Percentiles rank a stretch among this genome's conserved stretches.
Conservation (phyloP, 129 eudicot genomes). For the Erigeron canadensis region DNA sequence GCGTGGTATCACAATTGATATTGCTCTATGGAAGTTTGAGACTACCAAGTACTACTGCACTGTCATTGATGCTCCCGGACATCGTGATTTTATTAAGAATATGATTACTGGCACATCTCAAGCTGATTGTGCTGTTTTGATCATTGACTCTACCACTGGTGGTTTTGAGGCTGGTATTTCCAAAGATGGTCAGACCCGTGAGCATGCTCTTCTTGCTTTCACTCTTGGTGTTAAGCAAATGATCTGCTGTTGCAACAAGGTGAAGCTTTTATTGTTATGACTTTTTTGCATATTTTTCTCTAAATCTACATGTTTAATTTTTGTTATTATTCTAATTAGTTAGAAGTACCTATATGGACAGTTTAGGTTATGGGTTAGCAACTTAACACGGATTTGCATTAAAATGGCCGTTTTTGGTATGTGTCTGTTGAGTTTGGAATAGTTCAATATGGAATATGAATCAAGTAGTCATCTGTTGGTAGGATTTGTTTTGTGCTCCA, state of each 20-base stretch:
- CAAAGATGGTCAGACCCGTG: constrained; percentile 31
- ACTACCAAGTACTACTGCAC: constrained; percentile 42
- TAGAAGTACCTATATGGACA: too few relatives aligned
- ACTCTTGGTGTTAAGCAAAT: constrained; percentile 33
- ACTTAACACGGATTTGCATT: not conserved
- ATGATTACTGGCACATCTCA: constrained; percentile 46
- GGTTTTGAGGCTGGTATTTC: constrained; percentile 35
- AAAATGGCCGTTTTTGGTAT: not conserved
- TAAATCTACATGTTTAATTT: too few relatives aligned
- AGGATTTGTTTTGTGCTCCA: too few relatives aligned
- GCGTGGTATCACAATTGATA: constrained; percentile 32
- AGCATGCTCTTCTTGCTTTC: constrained; percentile 33
- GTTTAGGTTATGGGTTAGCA: too few relatives aligned
- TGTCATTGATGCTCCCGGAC: constrained; percentile 61
- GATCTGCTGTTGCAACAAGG: constrained; percentile 35
- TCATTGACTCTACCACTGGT: constrained; percentile 32
- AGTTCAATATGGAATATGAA: too few relatives aligned
- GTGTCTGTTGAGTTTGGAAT: not conserved
- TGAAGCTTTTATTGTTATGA: not conserved
- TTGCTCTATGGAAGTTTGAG: constrained; percentile 29
- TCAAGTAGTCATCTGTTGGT: too few relatives aligned
- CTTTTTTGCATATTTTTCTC: not conserved
- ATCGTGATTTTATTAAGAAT: constrained; percentile 60
- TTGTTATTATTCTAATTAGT: too few relatives aligned
- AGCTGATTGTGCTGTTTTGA: constrained; percentile 29